Evolutionary conservation across 345 rosid genomes (phyloP), one percentile per base, ranked within the genome.

Genomic region (Passiflora organensis): DNA sequence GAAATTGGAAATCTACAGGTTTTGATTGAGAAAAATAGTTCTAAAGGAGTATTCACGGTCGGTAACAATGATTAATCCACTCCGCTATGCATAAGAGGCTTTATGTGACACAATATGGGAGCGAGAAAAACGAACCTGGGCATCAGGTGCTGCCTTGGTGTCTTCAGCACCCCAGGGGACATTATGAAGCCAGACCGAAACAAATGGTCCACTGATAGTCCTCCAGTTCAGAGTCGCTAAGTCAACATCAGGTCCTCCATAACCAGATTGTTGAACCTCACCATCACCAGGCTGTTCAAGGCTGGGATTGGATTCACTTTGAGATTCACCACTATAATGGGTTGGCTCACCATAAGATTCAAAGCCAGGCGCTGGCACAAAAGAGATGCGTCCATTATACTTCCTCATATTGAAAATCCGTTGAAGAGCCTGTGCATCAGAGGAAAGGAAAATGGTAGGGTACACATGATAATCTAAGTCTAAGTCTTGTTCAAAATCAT

Each of bases 181-280:
- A 67, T 93, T 93, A 59, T 93, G 99, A 69, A 89, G 94, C 99
- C 99, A 93, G 58, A 93, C 67, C 38, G 94, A 81, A 73, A 93
- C 62, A 81, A 93, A 93, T 18, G 99, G 99, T 45, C 99, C 97
- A 34, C 60, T 72, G 39, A 93, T 80, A 63, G 75, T 80, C 69
- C 96, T 85, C 99, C 99, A 93, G 11, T 72, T 74, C 39, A 65
- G 67, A 53, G 76, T 69, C 65, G 63, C 66, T 17, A 77, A 57
- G 46, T 76, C 67, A 57, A 70, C 62, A 43, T 77, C 78, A n/a
- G 99, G 80, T 58, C 95, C 94, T 58, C 53, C 77, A 68, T 89
- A 89, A 43, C 86, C 77, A 3, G 51, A 56, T 17, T 58, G 49
- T 37, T 53, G 66, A 53, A 56, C 62, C 28, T 62, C 53, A 52